These are phyloP conservation scores for Boechera retrofracta DNA, from an alignment of 345 rosid genomes.

Conservation along the genomic window DNA sequence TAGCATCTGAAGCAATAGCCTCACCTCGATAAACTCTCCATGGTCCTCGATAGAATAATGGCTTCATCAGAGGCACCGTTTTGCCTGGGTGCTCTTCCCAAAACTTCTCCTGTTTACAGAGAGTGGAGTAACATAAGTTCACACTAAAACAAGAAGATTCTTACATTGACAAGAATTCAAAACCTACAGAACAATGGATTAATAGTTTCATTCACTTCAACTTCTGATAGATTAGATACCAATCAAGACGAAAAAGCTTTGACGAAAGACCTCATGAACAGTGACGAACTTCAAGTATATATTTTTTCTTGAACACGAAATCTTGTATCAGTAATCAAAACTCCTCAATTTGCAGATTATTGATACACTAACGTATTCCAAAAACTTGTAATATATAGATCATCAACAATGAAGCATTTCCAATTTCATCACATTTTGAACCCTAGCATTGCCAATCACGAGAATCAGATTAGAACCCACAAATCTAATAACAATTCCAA, in stretches of 20 bases:
- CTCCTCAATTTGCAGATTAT: background rate
- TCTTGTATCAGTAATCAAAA: background rate
- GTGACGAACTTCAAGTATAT: slow-evolving; percentile 4
- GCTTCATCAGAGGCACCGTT: slow-evolving; percentile 80
- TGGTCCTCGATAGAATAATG: slow-evolving; percentile 76
- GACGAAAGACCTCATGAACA: background rate
- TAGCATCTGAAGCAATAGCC: slow-evolving; percentile 51
- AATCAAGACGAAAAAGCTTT: slow-evolving; percentile 9
- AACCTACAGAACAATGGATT: background rate
- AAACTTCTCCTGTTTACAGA: slow-evolving; percentile 71
- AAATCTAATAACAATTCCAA: background rate
- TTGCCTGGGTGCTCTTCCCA: slow-evolving; percentile 96
- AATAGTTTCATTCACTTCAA: background rate
- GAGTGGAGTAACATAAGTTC: slow-evolving; percentile 13
- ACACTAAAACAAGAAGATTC: slow-evolving; percentile 15
- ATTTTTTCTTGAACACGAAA: background rate
- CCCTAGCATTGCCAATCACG: slow-evolving; percentile 30
- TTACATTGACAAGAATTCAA: background rate
- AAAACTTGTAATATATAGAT: background rate
- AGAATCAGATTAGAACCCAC: slow-evolving; percentile 6
- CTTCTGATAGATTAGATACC: background rate
- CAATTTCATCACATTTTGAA: slow-evolving; percentile 19
- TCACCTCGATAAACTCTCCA: slow-evolving; percentile 84
- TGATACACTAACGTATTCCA: background rate
- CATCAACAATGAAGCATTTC: background rate